A percentile compares a stretch with the other conserved stretches of the same genome.
phyloP scores from a whole-genome alignment of 371 early-diverging fungal species.

The Apophysomyces ossiformis region DNA sequence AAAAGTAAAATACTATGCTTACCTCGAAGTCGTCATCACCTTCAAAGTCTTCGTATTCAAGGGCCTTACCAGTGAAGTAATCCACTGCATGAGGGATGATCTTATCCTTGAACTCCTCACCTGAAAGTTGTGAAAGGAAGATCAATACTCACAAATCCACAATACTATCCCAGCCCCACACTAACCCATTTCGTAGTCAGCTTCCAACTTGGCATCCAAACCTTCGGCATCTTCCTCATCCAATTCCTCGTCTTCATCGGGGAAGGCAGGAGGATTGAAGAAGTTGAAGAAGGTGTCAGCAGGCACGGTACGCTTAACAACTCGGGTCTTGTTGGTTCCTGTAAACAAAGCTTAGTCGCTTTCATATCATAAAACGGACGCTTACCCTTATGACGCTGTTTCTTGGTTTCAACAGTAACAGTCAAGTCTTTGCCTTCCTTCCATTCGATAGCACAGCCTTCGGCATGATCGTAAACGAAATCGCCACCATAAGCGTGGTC shows the following conservation, averaged over 20 bases:
- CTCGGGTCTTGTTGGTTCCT: conserved; percentile 95
- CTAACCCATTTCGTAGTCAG: conserved; percentile 90
- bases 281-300: conserved; percentile 94
- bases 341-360: conserved; percentile 5
- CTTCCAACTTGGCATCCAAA: conserved; percentile 82
- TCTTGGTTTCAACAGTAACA: conserved; percentile 91
- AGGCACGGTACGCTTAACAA: conserved; percentile 94
- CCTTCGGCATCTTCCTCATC: conserved; percentile 79
- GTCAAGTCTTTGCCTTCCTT: conserved; percentile 94
- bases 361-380: conserved; percentile 5
- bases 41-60: conserved; percentile 75
- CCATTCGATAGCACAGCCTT: conserved; percentile 91
- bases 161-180: neutral
- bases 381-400: conserved; percentile 94
- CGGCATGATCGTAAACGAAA: conserved; percentile 89
- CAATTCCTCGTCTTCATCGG: conserved; percentile 74
- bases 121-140: conserved; percentile 1
- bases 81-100: conserved; percentile 95
- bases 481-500: conserved; percentile 75
- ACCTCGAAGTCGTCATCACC: conserved; percentile 77
- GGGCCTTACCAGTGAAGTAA: conserved; percentile 98
- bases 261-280: conserved; percentile 84
- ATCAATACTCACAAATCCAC: conserved; percentile 8
- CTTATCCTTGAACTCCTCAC: conserved; percentile 94
- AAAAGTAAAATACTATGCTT: conserved; percentile 14